A percentile compares a stretch with the other conserved stretches of the same genome.
Evolutionary conservation across 2,329 filamentous ascomycete species (phyloP).

Genomic region (Paracoccidioides lutzii): DNA sequence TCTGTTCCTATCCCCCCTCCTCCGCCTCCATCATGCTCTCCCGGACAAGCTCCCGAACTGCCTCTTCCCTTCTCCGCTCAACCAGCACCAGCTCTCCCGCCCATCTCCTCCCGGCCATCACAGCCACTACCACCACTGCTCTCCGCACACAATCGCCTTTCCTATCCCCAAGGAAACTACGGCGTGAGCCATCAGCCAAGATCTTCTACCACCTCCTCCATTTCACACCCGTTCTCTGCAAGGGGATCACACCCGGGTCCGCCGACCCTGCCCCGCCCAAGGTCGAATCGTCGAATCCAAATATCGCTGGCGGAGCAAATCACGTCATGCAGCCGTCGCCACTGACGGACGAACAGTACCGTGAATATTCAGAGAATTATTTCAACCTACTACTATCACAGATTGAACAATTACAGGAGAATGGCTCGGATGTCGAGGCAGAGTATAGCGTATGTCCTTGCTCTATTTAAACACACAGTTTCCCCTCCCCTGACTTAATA

Average conservation of each 20-base stretch:
- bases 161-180: neutral
- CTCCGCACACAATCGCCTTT: constrained; percentile 4
- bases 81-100: constrained; percentile 10
- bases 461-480: neutral
- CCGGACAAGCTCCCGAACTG: constrained; percentile 31
- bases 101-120: constrained; percentile 1
- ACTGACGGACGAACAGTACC: constrained; percentile 59
- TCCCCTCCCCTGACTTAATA: too few relatives aligned
- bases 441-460: constrained; percentile 63
- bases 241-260: constrained; percentile 49
- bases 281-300: constrained; percentile 22
- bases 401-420: constrained; percentile 60
- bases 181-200: neutral
- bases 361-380: constrained; percentile 63
- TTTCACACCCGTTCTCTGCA: constrained; percentile 22
- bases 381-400: constrained; percentile 47
- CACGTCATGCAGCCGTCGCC: constrained; percentile 45
- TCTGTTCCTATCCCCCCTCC: neutral
- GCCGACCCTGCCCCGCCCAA: constrained; percentile 38
- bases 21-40: constrained; percentile 26
- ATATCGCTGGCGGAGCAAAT: constrained; percentile 29
- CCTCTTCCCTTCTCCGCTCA: constrained; percentile 19
- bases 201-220: constrained; percentile 17
- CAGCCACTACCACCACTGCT: constrained; percentile 2
- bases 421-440: constrained; percentile 62